Base-by-base conservation (phyloP, 2,329 filamentous ascomycete genomes). In the Fusarium dlaminii region DNA sequence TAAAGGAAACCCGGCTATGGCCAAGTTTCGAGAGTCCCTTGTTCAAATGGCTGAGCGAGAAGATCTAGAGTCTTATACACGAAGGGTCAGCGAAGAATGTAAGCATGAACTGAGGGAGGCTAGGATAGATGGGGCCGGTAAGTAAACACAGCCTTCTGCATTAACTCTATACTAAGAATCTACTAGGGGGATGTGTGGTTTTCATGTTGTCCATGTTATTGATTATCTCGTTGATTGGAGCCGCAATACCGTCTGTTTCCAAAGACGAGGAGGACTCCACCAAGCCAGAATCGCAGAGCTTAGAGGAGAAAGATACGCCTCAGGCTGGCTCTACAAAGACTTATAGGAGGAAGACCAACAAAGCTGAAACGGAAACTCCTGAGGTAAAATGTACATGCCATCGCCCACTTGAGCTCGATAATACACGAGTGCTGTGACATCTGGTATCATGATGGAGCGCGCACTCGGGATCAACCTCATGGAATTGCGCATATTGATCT, bases 211-310 rank as follows among this genome's bases (percentile, higher is more conserved):
- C 2, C 24, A 18, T 10, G 10, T 13, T 30, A 5, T 9, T 14
- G 1, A n/a, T 40, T 13, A 8, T 55, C 27, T 3, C 6, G 20
- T 10, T n/a, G 51, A 3, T 30, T 13, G 9, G 1, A 8, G 3
- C 5, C 20, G 4, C 5, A n/a, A 15, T 14, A 10, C 4, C 14
- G 3, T 10, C 6, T 22, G 2, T 4, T 55, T 39, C 34, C 24
- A 10, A 55, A 39, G 51, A 40, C 34, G 30, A 48, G 17, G 17
- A 57, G 14, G n/a, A 22, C 18, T 4, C 30, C 55, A 9, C n/a
- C 6, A 18, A 27, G 30, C 24, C 40, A 17, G 42, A 58, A 48
- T 18, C 30, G 8, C 18, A 22, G n/a, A 48, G 40, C 22, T 17
- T 34, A 36, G 27, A 18, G 30, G 55, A 49, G n/a, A 55, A 30